Evolutionary conservation across 441 rosid genomes (phyloP).

Genomic region (California macrophylla): DNA sequence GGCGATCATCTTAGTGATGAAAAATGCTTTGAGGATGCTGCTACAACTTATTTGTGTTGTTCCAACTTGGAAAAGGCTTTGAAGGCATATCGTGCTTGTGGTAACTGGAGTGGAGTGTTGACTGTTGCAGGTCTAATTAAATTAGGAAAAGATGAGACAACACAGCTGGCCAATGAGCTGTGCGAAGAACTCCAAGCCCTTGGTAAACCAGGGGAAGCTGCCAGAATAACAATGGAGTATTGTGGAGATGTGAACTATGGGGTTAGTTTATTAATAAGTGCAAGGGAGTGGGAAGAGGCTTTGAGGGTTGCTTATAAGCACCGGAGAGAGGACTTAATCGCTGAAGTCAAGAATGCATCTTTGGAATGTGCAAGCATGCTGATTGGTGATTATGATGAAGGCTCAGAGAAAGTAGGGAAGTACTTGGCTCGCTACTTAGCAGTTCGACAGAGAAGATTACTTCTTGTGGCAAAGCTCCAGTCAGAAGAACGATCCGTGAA

Average conservation of each 20-base stretch:
- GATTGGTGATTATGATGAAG: slow-evolving; percentile 60
- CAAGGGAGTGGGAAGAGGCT: slow-evolving; percentile 96
- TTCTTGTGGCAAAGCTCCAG: slow-evolving; percentile 81
- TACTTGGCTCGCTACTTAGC: slow-evolving; percentile 89
- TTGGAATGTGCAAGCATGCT: slow-evolving; percentile 59
- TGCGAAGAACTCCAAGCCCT: slow-evolving; percentile 84
- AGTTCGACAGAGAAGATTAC: slow-evolving; percentile 82
- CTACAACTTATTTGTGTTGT: slow-evolving; percentile 69
- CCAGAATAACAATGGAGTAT: slow-evolving; percentile 78
- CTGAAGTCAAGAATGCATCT: slow-evolving; percentile 55
- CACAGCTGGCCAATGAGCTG: slow-evolving; percentile 67
- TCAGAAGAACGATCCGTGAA: slow-evolving; percentile 53
- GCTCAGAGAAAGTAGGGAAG: slow-evolving; percentile 77
- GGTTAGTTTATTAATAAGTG: slow-evolving; percentile 51
- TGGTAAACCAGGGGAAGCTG: slow-evolving; percentile 91
- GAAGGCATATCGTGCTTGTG: slow-evolving; percentile 70
- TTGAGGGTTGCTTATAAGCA: slow-evolving; percentile 68
- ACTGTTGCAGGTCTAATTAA: slow-evolving; percentile 74
- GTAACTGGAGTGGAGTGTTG: slow-evolving; percentile 83
- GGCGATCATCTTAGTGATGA: slow-evolving; percentile 68
- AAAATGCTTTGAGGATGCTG: slow-evolving; percentile 80
- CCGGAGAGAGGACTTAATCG: slow-evolving; percentile 44
- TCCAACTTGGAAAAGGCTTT: slow-evolving; percentile 62
- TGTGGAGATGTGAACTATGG: slow-evolving; percentile 62
- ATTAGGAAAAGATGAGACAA: slow-evolving; percentile 50